Conservation (phyloP, 192 early-diverging fungal genomes). For the Podila horticola region DNA sequence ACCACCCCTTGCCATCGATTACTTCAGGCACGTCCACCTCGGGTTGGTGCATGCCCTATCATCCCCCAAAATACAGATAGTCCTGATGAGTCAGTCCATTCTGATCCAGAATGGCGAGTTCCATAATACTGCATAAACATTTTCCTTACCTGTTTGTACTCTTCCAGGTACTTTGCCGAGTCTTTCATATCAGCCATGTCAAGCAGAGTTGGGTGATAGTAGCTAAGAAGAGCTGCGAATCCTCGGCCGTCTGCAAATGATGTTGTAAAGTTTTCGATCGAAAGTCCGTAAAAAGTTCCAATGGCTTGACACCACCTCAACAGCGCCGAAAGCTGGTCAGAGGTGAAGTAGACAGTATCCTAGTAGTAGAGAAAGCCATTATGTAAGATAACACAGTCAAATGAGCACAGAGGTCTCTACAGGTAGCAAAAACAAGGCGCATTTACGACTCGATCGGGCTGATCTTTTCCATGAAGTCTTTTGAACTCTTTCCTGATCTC, state of each 20-base stretch:
- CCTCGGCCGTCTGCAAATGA: slow-evolving; percentile 53
- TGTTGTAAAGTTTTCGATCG: slow-evolving; percentile 51
- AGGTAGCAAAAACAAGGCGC: neutral
- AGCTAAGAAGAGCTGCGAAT: slow-evolving; percentile 44
- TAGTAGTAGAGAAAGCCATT: neutral
- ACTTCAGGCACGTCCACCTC: slow-evolving; percentile 19
- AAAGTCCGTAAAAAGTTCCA: slow-evolving; percentile 42
- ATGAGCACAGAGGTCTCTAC: neutral
- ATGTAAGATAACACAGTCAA: too few species aligned
- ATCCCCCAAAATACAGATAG: neutral
- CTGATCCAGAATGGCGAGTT: neutral
- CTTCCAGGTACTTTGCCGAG: slow-evolving; percentile 40
- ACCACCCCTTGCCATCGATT: slow-evolving; percentile 39
- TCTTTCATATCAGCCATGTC: slow-evolving; percentile 49
- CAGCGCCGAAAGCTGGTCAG: slow-evolving; percentile 48
- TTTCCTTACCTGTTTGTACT: slow-evolving; percentile 40
- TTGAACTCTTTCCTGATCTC: slow-evolving; percentile 34
- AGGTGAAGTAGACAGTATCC: slow-evolving; percentile 51
- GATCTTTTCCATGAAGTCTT: slow-evolving; percentile 24
- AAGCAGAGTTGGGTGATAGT: slow-evolving; percentile 50
- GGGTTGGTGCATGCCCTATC: slow-evolving; percentile 35
- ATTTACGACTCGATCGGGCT: slow-evolving; percentile 42
- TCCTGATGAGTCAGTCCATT: neutral
- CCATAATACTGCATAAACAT: neutral
- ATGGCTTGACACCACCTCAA: slow-evolving; percentile 53